Percentiles rank a stretch among this genome's conserved stretches.
These are phyloP conservation scores for Physcomitrium patens DNA, from an alignment of 225 moss, liverwort and hornwort species.

Conservation along the genomic window DNA sequence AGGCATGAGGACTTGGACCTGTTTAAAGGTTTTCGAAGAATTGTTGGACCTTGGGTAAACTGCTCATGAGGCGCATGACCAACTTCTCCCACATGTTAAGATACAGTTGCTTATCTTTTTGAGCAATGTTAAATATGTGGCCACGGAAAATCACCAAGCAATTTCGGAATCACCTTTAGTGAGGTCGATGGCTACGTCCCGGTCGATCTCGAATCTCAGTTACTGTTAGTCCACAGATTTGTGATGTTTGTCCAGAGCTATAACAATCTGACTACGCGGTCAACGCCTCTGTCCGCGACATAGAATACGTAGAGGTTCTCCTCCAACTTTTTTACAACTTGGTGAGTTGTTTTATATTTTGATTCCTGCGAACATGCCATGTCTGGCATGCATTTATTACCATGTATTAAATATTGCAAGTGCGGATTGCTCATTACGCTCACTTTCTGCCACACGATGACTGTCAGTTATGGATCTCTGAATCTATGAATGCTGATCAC, in stretches of 20 bases:
- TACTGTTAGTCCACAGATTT: background rate
- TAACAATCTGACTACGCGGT: conserved; percentile 19
- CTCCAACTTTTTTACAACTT: background rate
- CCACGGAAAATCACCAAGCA: background rate
- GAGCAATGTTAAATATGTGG: background rate
- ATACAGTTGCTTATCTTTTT: background rate
- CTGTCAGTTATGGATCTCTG: conserved; percentile 29
- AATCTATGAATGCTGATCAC: background rate
- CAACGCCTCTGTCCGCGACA: conserved; percentile 15
- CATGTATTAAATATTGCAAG: background rate
- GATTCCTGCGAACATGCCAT: conserved; percentile 43
- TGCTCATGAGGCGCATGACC: conserved; percentile 16
- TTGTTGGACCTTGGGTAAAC: background rate
- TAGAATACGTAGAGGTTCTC: background rate
- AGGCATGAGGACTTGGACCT: background rate
- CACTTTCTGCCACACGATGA: conserved; percentile 20
- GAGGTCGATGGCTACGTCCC: background rate
- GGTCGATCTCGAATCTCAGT: background rate
- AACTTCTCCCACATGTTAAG: background rate
- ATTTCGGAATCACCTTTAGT: conserved; percentile 7
- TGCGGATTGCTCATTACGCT: conserved; percentile 22
- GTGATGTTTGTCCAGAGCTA: conserved; percentile 7
- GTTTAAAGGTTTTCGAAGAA: conserved; percentile 3
- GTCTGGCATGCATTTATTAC: conserved; percentile 32
- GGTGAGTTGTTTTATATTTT: background rate